Conservation (phyloP, 139 green algal species). For the Closterium sp. region DNA sequence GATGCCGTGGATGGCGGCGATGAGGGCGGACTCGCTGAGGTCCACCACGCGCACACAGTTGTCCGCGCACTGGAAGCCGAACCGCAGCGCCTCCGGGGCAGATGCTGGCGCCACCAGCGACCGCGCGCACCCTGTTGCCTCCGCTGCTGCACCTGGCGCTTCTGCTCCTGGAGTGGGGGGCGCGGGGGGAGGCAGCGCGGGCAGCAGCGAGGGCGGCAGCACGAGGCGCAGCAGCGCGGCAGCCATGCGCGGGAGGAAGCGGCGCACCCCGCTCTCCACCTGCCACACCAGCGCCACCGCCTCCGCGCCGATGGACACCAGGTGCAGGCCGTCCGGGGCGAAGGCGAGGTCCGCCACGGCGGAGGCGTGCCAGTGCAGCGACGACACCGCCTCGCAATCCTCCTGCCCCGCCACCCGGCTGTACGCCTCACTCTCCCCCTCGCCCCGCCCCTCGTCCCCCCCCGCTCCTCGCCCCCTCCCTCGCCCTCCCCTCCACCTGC, state of each 20-base stretch:
- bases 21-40: neutral
- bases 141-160: conserved; percentile 53
- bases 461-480: neutral
- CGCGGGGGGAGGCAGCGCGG: conserved; percentile 59
- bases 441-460: neutral
- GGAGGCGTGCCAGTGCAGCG: conserved; percentile 83
- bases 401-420: neutral
- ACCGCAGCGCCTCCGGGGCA: conserved; percentile 9
- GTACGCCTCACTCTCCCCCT: neutral
- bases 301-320: conserved; percentile 72
- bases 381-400: conserved; percentile 51
- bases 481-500: neutral
- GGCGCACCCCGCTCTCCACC: conserved; percentile 51
- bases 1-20: neutral
- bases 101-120: neutral
- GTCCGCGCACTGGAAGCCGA: neutral
- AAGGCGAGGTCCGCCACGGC: conserved; percentile 73
- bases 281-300: conserved; percentile 66
- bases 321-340: conserved; percentile 66
- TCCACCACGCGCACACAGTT: neutral
- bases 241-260: conserved; percentile 71
- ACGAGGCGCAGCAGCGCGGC: conserved; percentile 55
- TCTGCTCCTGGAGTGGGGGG: conserved; percentile 77
- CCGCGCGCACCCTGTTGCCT: conserved; percentile 28
- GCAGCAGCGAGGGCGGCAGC: conserved; percentile 40